These are phyloP conservation scores for Fusarium xyrophilum DNA, from an alignment of 2,329 filamentous ascomycete genomes.

Conservation along the genomic window DNA sequence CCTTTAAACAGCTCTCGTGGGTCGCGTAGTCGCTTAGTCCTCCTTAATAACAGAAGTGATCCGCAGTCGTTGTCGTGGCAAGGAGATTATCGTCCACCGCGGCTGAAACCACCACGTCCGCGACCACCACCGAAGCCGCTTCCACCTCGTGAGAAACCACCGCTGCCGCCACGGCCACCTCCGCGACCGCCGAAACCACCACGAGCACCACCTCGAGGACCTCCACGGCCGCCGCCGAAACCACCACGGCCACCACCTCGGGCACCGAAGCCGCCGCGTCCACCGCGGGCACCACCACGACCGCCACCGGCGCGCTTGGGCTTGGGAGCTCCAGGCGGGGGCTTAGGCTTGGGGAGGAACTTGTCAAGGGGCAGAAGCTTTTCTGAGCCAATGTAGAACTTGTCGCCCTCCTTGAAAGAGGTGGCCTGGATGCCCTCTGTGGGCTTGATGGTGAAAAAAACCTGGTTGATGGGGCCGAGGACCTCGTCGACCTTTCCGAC, in stretches of 20 bases:
- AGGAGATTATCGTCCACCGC: constrained; percentile 36
- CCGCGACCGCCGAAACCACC: constrained; percentile 34
- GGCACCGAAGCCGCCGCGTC: constrained; percentile 47
- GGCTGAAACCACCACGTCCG: constrained; percentile 43
- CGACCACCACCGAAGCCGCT: constrained; percentile 40
- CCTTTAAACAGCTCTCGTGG: constrained; percentile 23
- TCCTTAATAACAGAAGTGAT: constrained; percentile 12
- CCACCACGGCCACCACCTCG: constrained; percentile 45
- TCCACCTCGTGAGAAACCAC: constrained; percentile 39
- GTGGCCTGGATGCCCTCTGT: constrained; percentile 94
- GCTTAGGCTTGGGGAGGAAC: constrained; percentile 95
- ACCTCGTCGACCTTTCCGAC: constrained; percentile 99
- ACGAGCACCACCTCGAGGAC: constrained; percentile 44
- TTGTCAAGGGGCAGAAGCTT: constrained; percentile 94
- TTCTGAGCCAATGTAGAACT: constrained; percentile 94
- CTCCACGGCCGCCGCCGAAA: constrained; percentile 47
- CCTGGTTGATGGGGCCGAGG: constrained; percentile 94
- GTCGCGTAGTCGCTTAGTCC: constrained; percentile 21
- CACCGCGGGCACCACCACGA: constrained; percentile 49
- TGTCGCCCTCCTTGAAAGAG: constrained; percentile 95
- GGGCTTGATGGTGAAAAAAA: constrained; percentile 98
- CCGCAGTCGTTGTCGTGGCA: constrained; percentile 1
- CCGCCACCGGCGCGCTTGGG: constrained; percentile 66
- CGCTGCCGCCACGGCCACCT: constrained; percentile 37
- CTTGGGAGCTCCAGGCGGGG: constrained; percentile 67